Conservation (phyloP, 805 yeast species). For the Teunomyces funiuensis region DNA sequence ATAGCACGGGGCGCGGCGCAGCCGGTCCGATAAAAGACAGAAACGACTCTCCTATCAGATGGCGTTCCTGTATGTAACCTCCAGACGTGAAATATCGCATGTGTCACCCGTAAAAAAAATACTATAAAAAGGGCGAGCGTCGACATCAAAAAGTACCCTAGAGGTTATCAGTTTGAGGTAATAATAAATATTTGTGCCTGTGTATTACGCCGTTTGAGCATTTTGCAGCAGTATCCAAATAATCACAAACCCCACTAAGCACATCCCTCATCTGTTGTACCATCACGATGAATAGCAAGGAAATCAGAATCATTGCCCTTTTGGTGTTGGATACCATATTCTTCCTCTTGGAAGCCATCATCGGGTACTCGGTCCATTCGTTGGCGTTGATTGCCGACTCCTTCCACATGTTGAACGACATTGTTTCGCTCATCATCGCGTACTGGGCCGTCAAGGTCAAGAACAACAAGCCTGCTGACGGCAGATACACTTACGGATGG, state of each 20-base stretch:
- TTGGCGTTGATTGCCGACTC: constrained; percentile 94
- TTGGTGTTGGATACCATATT: constrained; percentile 76
- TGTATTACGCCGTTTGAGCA: background rate
- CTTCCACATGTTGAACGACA: constrained; percentile 96
- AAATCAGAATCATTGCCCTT: constrained; percentile 68
- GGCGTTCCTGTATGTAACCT: no score
- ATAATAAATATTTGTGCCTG: background rate
- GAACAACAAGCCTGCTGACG: constrained; percentile 75
- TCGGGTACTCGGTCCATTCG: constrained; percentile 91
- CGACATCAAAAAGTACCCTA: constrained; percentile 1
- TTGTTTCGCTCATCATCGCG: constrained; percentile 84
- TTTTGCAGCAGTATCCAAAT: constrained; percentile 2
- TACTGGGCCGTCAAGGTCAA: constrained; percentile 96
- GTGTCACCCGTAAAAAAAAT: constrained; percentile 1
- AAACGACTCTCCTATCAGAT: no score
- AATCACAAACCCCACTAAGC: background rate
- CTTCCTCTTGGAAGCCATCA: constrained; percentile 79
- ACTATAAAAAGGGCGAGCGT: background rate
- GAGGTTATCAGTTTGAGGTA: background rate
- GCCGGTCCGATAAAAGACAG: no score
- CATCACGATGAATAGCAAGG: constrained; percentile 48
- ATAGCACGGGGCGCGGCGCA: no score
- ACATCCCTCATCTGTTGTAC: background rate
- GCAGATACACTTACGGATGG: constrained; percentile 95
- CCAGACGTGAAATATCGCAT: no score